Evolutionary conservation across 2,329 filamentous ascomycete species (phyloP), one percentile per base, ranked within the genome.

Genomic region (Hypoxylon sp.): DNA sequence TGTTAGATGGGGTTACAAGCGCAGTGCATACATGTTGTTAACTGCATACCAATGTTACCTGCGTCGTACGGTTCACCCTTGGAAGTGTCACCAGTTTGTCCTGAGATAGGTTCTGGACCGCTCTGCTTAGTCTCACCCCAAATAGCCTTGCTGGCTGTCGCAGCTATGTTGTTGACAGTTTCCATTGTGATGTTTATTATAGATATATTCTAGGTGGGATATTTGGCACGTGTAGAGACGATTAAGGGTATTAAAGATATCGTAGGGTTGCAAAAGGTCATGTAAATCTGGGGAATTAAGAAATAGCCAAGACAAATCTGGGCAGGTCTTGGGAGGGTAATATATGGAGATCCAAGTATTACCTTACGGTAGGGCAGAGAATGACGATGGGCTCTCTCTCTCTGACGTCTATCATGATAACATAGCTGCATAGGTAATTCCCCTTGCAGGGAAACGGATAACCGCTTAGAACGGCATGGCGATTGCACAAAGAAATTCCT

Each of bases 11-110:
- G n/a, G n/a, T n/a, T n/a, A n/a, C n/a, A n/a, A n/a, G n/a, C n/a
- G n/a, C n/a, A n/a, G n/a, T n/a, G n/a, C n/a, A n/a, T n/a, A n/a
- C n/a, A n/a, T n/a, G n/a, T n/a, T n/a, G n/a, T n/a, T n/a, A n/a
- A n/a, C 35, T 38, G 19, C 11, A 77, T 80, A 75, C 83, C 78
- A n/a, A 82, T 73, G 69, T 94, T 94, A 37, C 90, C 90, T 50
- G 84, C 83, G 66, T 94, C 90, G 63, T 86, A 95, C 0, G 90
- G 90, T 68, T 93, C 86, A 8, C 81, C 83, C 31, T 77, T 78
- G 16, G 79, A 78, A 3, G 88, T 87, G 67, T 87, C 75, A 27
- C 90, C 90, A 49, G 79, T 75, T 41, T 83, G 75, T 15, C 90
- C 90, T 13, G 88, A 88, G 32, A 91, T 70, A 12, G 90, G 90